Conservation (phyloP, 2,329 filamentous ascomycete species). For the Trichoderma atrobrunneum region DNA sequence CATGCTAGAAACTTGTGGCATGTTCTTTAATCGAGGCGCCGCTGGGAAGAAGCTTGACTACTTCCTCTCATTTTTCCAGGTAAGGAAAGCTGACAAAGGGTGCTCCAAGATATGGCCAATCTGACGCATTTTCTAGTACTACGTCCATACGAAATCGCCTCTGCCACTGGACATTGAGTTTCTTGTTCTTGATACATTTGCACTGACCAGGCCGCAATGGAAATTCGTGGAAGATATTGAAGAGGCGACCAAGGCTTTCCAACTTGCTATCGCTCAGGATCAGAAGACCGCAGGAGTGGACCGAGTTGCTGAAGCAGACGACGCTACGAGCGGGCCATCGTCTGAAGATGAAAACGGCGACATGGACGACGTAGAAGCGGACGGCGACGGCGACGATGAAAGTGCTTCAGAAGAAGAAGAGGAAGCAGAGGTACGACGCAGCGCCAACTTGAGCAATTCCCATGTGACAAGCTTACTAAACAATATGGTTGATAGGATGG, state of each 20-base stretch:
- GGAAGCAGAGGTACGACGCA: constrained; percentile 51
- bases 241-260: constrained; percentile 80
- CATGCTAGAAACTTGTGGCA: constrained; percentile 89
- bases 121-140: constrained; percentile 59
- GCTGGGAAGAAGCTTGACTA: constrained; percentile 98
- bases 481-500: constrained; percentile 45
- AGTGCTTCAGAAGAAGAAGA: constrained; percentile 61
- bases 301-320: constrained; percentile 67
- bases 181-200: constrained; percentile 88
- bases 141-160: constrained; percentile 84
- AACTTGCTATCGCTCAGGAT: constrained; percentile 84
- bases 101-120: neutral
- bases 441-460: neutral
- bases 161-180: constrained; percentile 98
- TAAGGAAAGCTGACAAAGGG: constrained; percentile 30
- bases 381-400: constrained; percentile 59
- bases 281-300: constrained; percentile 76
- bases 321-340: constrained; percentile 64
- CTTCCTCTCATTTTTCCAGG: constrained; percentile 92
- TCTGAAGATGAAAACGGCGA: constrained; percentile 76
- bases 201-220: constrained; percentile 85
- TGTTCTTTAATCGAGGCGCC: constrained; percentile 90
- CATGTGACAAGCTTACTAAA: constrained; percentile 46
- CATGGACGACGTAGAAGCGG: constrained; percentile 61
- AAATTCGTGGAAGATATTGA: constrained; percentile 77